Evolutionary conservation across 2,329 filamentous ascomycete species (phyloP).

Genomic region (Fusarium palustre): DNA sequence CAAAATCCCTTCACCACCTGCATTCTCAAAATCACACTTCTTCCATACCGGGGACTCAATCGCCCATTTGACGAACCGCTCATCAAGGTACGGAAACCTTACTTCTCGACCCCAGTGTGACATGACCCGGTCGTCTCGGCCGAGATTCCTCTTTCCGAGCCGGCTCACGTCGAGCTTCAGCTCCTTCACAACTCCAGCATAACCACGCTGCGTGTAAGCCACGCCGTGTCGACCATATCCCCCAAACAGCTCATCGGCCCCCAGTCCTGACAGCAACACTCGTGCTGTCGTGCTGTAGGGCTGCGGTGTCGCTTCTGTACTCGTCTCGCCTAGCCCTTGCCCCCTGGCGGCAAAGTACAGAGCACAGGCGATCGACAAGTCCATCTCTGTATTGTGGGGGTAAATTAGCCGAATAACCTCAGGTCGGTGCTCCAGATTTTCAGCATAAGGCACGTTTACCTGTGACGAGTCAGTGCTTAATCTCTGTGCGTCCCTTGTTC

Average conservation of each 20-base stretch:
- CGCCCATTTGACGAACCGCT: constrained; percentile 84
- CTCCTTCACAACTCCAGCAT: constrained; percentile 80
- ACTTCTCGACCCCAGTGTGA: constrained; percentile 90
- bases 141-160: constrained; percentile 92
- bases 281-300: constrained; percentile 77
- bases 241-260: constrained; percentile 95
- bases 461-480: constrained; percentile 45
- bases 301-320: constrained; percentile 41
- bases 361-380: constrained; percentile 91
- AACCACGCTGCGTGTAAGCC: constrained; percentile 77
- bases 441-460: constrained; percentile 84
- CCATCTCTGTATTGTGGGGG: constrained; percentile 98
- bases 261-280: constrained; percentile 90
- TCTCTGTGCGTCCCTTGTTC: not conserved
- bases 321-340: constrained; percentile 60
- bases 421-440: constrained; percentile 75
- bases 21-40: constrained; percentile 86
- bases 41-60: constrained; percentile 79
- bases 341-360: constrained; percentile 95
- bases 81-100: constrained; percentile 91
- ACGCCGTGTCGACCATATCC: constrained; percentile 88
- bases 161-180: constrained; percentile 86
- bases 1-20: constrained; percentile 55
- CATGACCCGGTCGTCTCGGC: constrained; percentile 91
- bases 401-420: constrained; percentile 82